These are phyloP conservation scores for Biscogniauxia mediterranea DNA, from an alignment of 2,329 filamentous ascomycete genomes.

Conservation along the genomic window DNA sequence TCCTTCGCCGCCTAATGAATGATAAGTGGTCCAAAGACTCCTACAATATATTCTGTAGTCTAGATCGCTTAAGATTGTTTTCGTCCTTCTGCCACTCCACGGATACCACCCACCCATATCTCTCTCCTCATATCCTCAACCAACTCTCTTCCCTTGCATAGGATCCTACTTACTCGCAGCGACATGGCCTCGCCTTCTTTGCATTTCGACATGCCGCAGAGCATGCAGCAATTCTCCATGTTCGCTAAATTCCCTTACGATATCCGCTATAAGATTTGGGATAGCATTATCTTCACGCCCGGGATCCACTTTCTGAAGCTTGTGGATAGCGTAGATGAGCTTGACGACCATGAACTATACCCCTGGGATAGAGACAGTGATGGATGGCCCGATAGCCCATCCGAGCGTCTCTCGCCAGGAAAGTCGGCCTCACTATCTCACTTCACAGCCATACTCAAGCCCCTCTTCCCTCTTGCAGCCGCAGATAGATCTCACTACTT, in stretches of 20 bases:
- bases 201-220: constrained; percentile 22
- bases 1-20: neutral
- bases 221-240: constrained; percentile 23
- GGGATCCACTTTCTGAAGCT: constrained; percentile 35
- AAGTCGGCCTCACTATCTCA: constrained; percentile 4
- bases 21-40: neutral
- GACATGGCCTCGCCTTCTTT: constrained; percentile 8
- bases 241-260: constrained; percentile 30
- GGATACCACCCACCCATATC: neutral
- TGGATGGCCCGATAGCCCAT: neutral
- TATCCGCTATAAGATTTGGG: constrained; percentile 30
- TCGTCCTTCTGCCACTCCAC: neutral
- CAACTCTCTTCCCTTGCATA: neutral
- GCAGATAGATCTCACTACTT: constrained; percentile 32
- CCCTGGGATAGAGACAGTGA: constrained; percentile 8
- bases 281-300: constrained; percentile 24
- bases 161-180: constrained; percentile 5
- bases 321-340: constrained; percentile 11
- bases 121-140: neutral
- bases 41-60: neutral
- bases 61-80: neutral
- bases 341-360: constrained; percentile 6
- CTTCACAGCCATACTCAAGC: constrained; percentile 21
- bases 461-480: constrained; percentile 19
- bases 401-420: neutral